Evolutionary conservation across 352 stramenopile genomes (phyloP).

Genomic region (Phytophthora cactorum): DNA sequence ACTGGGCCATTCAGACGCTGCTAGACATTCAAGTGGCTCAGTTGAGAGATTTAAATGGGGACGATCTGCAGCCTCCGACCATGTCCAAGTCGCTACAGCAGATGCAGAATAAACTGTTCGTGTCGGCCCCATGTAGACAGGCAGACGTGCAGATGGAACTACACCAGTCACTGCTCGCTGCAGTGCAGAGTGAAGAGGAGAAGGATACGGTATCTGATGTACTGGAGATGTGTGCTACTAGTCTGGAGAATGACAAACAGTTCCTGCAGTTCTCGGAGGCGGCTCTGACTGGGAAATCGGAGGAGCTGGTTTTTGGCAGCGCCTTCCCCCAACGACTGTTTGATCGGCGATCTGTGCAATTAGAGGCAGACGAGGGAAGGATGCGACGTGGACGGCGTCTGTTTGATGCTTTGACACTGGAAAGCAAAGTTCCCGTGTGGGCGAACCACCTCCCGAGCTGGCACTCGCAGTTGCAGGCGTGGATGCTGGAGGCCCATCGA

Average conservation of each 20-base stretch:
- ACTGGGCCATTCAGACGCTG: conserved; percentile 55
- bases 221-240: conserved; percentile 39
- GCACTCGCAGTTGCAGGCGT: conserved; percentile 43
- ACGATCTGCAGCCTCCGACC: conserved; percentile 1
- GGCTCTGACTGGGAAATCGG: conserved; percentile 23
- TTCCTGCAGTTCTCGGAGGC: conserved; percentile 42
- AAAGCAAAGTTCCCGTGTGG: conserved; percentile 42
- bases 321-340: conserved; percentile 38
- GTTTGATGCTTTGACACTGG: conserved; percentile 37
- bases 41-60: background rate
- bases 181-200: conserved; percentile 20
- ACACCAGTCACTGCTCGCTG: conserved; percentile 34
- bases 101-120: conserved; percentile 47
- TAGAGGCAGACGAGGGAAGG: conserved; percentile 1
- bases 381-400: conserved; percentile 8
- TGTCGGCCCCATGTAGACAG: conserved; percentile 29
- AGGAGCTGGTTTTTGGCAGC: conserved; percentile 23
- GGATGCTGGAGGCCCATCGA: conserved; percentile 45
- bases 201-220: conserved; percentile 15
- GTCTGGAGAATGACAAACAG: conserved; percentile 29
- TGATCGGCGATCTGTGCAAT: conserved; percentile 9
- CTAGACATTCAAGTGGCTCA: conserved; percentile 24
- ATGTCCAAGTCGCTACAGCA: conserved; percentile 36
- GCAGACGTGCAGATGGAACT: conserved; percentile 36
- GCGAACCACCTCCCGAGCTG: conserved; percentile 50